Base-by-base conservation (phyloP, 1,284 basidiomycete genomes). In the Marasmius fiardii region DNA sequence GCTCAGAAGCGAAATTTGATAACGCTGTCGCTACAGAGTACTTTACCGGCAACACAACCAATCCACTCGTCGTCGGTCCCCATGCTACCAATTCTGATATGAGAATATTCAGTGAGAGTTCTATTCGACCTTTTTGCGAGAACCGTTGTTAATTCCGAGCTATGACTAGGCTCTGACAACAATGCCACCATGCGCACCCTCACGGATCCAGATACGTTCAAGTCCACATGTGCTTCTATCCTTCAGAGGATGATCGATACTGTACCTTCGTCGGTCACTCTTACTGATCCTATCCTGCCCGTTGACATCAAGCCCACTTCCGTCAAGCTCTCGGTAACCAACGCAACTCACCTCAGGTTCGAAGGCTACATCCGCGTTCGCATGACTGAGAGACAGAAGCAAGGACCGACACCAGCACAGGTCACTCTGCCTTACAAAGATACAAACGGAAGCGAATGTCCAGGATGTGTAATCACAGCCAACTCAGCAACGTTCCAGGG, bases 191-290 rank as follows among this genome's bases (percentile, higher is more conserved):
- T 49, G 47, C 24, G 28, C 10, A 31, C 24, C 16, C 28, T 49
- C 8, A 7, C 26, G 11, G 26, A 49, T 26, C 26, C 47, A 26
- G 26, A 16, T n/a, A 33, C 47, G 12, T 49, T 49, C 47, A 11
- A 16, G 7, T 16, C 47, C 8, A 33, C 47, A 24, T 49, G 47
- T n/a, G 26, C 47, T 14, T 18, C 24, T 7, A 49, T 49, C 26
- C 47, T 49, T 2, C 47, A 49, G 28, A 23, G 47, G 26, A 49
- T 49, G 47, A n/a, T 49, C 24, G 47, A 49, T 14, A 49, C 47
- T 1, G 47, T 49, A 33, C 47, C 47, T 3, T 49, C 47, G 3
- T n/a, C 47, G 28, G 47, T 49, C 31, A 49, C 47, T 5, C 47
- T 49, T 16, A 49, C 47, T 4, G 47, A 49, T 12, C 47, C 47